A percentile compares a stretch with the other conserved stretches of the same genome.
Conservation (phyloP, 2,329 filamentous ascomycete genomes). For the Apiospora koreana region DNA sequence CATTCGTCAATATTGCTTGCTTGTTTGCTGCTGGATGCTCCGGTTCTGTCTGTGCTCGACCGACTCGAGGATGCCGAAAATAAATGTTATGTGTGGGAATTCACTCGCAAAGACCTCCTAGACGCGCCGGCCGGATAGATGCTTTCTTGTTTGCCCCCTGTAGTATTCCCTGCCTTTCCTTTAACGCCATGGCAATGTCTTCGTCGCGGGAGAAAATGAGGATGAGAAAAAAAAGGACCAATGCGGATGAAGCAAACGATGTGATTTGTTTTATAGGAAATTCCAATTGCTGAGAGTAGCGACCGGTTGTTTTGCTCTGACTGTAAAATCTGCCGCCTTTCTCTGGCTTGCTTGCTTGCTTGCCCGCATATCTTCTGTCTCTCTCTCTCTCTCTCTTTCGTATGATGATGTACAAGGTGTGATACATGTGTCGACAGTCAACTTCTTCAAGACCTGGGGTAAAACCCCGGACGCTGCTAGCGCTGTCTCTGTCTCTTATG, state of each 20-base stretch:
- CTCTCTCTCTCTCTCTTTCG: background rate
- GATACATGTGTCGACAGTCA: background rate
- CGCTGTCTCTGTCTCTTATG: slow-evolving; percentile 58
- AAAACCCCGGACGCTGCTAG: slow-evolving; percentile 21
- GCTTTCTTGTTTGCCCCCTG: background rate
- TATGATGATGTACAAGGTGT: slow-evolving; percentile 10
- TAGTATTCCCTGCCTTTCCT: background rate
- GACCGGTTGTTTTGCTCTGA: slow-evolving; percentile 5
- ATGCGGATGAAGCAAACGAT: background rate
- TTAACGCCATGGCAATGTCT: background rate
- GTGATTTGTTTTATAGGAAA: slow-evolving; percentile 8
- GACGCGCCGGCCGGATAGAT: background rate
- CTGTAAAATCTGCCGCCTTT: background rate
- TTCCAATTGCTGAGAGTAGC: slow-evolving; percentile 7
- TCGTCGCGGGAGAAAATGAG: background rate
- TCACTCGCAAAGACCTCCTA: background rate
- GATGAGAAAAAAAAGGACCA: background rate
- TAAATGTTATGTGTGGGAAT: background rate
- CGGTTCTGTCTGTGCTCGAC: background rate
- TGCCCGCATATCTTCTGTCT: background rate
- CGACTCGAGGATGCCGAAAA: background rate
- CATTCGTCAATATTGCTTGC: background rate
- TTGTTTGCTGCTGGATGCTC: background rate
- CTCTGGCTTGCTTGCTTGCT: background rate
- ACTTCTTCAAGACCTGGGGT: background rate